Conservation (phyloP, 495 filamentous ascomycete genomes). For the Aspergillus indologenus region DNA sequence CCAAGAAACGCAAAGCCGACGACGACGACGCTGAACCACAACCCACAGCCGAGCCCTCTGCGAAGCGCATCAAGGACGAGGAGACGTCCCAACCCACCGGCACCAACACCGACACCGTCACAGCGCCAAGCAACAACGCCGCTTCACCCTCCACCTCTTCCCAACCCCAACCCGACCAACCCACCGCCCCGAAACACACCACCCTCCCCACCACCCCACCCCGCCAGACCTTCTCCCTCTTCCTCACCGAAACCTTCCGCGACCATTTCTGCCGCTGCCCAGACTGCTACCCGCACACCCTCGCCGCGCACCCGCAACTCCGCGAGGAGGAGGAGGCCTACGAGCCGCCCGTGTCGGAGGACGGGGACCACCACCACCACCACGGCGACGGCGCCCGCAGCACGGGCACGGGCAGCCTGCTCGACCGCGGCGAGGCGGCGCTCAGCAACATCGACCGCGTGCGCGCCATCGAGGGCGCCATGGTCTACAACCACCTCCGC, state of each 20-base stretch:
- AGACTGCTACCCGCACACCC: slow-evolving; percentile 70
- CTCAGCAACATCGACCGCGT: slow-evolving; percentile 88
- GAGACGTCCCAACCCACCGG: neutral
- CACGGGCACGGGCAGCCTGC: slow-evolving; percentile 66
- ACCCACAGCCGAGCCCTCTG: slow-evolving; percentile 42
- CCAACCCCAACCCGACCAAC: slow-evolving; percentile 15
- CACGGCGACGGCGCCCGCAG: slow-evolving; percentile 44
- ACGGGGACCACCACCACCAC: slow-evolving; percentile 34
- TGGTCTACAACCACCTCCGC: slow-evolving; percentile 93
- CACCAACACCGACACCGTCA: neutral
- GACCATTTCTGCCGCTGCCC: slow-evolving; percentile 73
- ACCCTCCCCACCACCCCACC: slow-evolving; percentile 49
- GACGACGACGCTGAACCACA: slow-evolving; percentile 52
- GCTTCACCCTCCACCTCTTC: no score
- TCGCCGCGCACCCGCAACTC: slow-evolving; percentile 68
- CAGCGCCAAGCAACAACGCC: neutral
- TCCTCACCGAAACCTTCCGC: slow-evolving; percentile 74
- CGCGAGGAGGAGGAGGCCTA: slow-evolving; percentile 92
- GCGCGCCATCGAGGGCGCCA: slow-evolving; percentile 90
- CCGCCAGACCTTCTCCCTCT: slow-evolving; percentile 65
- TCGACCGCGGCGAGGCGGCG: slow-evolving; percentile 86
- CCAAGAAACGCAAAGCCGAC: slow-evolving; percentile 77
- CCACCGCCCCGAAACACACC: slow-evolving; percentile 45
- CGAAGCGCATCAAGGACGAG: slow-evolving; percentile 59
- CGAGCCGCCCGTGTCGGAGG: slow-evolving; percentile 77